Evolutionary conservation across 75 land plant species (phyloP), one percentile per base, ranked within the genome.

Genomic region (Gnetum montanum): DNA sequence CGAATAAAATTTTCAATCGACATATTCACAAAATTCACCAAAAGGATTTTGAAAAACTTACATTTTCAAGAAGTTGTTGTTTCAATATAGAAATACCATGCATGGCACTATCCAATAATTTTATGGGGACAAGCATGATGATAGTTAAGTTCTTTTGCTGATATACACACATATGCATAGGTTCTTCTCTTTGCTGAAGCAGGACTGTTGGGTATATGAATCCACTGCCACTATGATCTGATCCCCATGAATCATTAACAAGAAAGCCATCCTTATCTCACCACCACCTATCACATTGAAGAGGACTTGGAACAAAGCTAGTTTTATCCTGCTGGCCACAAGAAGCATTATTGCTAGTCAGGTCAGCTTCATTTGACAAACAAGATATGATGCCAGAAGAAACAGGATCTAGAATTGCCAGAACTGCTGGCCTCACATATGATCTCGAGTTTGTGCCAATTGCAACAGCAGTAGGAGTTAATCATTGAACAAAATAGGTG

Each of bases 191-290:
- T 52, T 80, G 74, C 24, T 76, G 78, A 8, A 95, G 67, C 78
- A 73, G 80, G 31, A 94, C 61, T 22, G 75, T 77, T 50, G 99
- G 92, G 34, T 61, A 59, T 37, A 72, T 23, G 41, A 62, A 64
- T 58, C 47, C 28, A 6, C 30, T 35, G 26, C 67, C 68, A 52
- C 65, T 63, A 59, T 45, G 59, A 44, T 78, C 81, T 36, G 69
- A 19, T 51, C 75, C 83, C 87, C 90, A 83, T 11, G 70, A 59
- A 61, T 81, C 83, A 37, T 85, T 83, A 16, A 61, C 61, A 54
- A 94, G 82, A 65, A 90, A 95, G 25, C 92, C 97, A 74, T 95
- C 99, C 46, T 61, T 73, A 36, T 84, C 99, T 78, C 71, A 77
- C 63, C 71, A 71, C 99, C 99, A 95, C 38, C 57, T 84, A 31